Conservation (phyloP, 1,284 basidiomycete genomes). For the Amylostereum chailletii region DNA sequence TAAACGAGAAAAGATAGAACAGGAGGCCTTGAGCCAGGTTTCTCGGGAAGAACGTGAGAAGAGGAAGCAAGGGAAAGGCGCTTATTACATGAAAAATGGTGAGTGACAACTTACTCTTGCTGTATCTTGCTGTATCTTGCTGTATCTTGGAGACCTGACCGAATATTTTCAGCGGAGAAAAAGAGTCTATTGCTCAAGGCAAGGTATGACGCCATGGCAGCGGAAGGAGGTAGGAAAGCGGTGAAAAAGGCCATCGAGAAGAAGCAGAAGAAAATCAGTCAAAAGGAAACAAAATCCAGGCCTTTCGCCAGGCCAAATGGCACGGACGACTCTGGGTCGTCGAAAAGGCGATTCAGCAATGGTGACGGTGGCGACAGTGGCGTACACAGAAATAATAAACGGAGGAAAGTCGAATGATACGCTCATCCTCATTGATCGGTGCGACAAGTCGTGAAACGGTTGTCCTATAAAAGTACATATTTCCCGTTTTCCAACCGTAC, state of each 20-base stretch:
- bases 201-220: conserved; percentile 69
- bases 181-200: conserved; percentile 66
- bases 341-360: not conserved
- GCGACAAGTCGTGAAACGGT: not conserved
- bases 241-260: conserved; percentile 86
- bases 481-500: conserved; percentile 44
- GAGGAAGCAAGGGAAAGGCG: conserved; percentile 67
- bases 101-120: conserved; percentile 18
- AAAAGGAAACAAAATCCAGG: conserved; percentile 83
- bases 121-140: not conserved
- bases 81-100: conserved; percentile 88
- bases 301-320: conserved; percentile 40
- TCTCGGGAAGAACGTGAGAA: conserved; percentile 70
- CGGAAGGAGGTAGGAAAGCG: conserved; percentile 66
- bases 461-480: conserved; percentile 38
- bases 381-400: not conserved
- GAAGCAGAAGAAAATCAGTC: conserved; percentile 78
- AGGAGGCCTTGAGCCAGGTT: conserved; percentile 50
- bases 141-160: no score
- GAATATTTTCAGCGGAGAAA: conserved; percentile 56
- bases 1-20: conserved; percentile 60
- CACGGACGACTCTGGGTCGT: not conserved
- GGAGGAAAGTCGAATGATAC: not conserved
- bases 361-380: not conserved
- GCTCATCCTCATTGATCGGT: not conserved